These are phyloP conservation scores for Vanilla planifolia DNA, from an alignment of 106 monocot species.

Conservation along the genomic window DNA sequence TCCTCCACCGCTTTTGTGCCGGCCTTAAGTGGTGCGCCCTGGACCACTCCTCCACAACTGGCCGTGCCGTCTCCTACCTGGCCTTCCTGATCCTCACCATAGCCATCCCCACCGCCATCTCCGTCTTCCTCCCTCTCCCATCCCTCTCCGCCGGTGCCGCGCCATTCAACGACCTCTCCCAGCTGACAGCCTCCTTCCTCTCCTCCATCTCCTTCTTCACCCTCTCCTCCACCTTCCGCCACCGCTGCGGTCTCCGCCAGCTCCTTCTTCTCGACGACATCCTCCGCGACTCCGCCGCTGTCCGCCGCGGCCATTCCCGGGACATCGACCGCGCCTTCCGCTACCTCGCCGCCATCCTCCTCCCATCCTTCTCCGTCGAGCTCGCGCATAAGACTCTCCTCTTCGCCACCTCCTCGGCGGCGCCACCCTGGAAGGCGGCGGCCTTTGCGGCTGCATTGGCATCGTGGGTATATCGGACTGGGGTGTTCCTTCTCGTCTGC, in stretches of 20 bases:
- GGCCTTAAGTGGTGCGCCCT: slow-evolving; percentile 60
- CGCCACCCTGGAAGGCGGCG: slow-evolving; percentile 13
- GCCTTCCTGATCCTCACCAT: slow-evolving; percentile 43
- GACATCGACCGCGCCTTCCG: slow-evolving; percentile 58
- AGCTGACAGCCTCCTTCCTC: slow-evolving; percentile 47
- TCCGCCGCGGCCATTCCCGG: slow-evolving; percentile 36
- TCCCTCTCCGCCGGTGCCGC: background rate
- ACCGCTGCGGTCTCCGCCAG: slow-evolving; percentile 39
- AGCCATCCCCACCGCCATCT: slow-evolving; percentile 29
- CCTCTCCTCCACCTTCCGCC: slow-evolving; percentile 46
- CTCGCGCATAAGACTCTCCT: slow-evolving; percentile 52
- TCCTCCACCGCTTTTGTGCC: slow-evolving; percentile 47
- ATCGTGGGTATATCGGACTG: slow-evolving; percentile 73
- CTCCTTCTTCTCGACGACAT: slow-evolving; percentile 53
- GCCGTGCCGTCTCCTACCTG: slow-evolving; percentile 36
- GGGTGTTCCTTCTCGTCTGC: slow-evolving; percentile 70
- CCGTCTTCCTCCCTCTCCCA: slow-evolving; percentile 25
- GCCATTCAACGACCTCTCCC: slow-evolving; percentile 34
- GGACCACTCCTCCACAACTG: slow-evolving; percentile 47
- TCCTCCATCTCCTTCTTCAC: slow-evolving; percentile 61
- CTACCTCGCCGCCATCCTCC: slow-evolving; percentile 41
- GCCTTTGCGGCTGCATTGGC: slow-evolving; percentile 30
- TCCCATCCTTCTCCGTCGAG: slow-evolving; percentile 60
- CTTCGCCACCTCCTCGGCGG: slow-evolving; percentile 24
- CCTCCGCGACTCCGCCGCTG: slow-evolving; percentile 29